phyloP scores from a whole-genome alignment of 1,284 basidiomycete species.

The Ganoderma meredithae region DNA sequence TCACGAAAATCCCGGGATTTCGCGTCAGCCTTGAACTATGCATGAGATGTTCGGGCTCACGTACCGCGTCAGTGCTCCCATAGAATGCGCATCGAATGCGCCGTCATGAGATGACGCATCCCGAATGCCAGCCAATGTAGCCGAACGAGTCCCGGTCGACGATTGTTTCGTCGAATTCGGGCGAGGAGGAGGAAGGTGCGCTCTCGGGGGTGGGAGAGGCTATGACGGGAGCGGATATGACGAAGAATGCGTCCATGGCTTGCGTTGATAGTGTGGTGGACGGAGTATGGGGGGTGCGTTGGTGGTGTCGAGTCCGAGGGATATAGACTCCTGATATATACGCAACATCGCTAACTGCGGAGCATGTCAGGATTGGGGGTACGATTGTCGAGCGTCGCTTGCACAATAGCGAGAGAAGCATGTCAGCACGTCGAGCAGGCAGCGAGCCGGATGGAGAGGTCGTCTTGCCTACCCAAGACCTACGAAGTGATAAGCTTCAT shows the following conservation, averaged over 20 bases:
- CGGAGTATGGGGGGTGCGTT: not conserved
- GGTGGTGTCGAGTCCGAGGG: not conserved
- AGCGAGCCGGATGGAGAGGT: not conserved
- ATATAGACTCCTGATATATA: not conserved
- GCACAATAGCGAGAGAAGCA: conserved; percentile 1
- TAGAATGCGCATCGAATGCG: not conserved
- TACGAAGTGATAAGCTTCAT: not conserved
- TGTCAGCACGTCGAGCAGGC: not conserved
- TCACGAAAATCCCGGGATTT: not conserved
- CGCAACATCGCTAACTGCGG: not conserved
- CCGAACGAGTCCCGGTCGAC: not conserved
- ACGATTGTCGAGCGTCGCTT: not conserved
- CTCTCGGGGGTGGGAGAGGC: not conserved
- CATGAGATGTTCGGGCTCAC: not conserved
- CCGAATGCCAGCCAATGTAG: not conserved
- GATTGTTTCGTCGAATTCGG: not conserved
- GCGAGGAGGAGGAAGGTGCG: not conserved
- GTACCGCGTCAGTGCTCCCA: not conserved
- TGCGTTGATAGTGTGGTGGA: not conserved
- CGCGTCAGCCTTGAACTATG: not conserved
- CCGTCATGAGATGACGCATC: not conserved
- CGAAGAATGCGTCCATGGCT: conserved; percentile 3
- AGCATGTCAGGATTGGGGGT: not conserved
- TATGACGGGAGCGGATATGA: not conserved
- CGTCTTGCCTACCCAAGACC: not conserved